Evolutionary conservation across 768 basidiomycete species (phyloP), one percentile per base, ranked within the genome.

Genomic region (Tricholoma bakamatsutake): DNA sequence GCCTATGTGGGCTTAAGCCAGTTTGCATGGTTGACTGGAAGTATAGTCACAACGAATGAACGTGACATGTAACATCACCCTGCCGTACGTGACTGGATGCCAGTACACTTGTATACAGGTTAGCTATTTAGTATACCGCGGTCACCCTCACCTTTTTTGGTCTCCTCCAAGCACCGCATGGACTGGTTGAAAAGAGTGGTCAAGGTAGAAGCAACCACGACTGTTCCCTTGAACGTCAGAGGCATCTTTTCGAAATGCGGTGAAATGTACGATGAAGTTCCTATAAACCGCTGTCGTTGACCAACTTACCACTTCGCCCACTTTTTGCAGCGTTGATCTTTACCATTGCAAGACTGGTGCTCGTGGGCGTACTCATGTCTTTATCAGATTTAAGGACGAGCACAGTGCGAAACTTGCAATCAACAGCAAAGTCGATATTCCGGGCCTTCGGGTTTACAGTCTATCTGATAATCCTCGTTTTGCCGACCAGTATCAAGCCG

Each of bases 261-360:
- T 31, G 62, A 63, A 60, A 63, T 64, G 67, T 70, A 60, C 39
- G 64, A n/a, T 18, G 12, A 1, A 24, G 21, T 11, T 2, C 21
- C 31, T 15, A 35, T 37, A 18, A 43, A 13, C 18, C 18, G 40
- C 34, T 28, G 24, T 47, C 46, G 15, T n/a, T 17, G 24, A 31
- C 28, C 30, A 47, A 47, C 30, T 47, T 30, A 30, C 46, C 30
- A 30, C 45, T 46, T 40, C 40, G 15, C 7, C 5, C 7, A 47
- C 43, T 34, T 63, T 53, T 54, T 68, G 67, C 52, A 48, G 46
- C 30, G 17, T n/a, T n/a, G 28, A 48, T 17, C 30, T 48, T 5
- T 31, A 48, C 70, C 30, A 67, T 58, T 10, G 77, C 76, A 28
- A 87, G 56, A 24, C 62, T 56, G n/a, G 74, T 57, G 43, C 88